Evolutionary conservation across 345 rosid species (phyloP), one percentile per base, ranked within the genome.

Genomic region (Hibiscus trionum): DNA sequence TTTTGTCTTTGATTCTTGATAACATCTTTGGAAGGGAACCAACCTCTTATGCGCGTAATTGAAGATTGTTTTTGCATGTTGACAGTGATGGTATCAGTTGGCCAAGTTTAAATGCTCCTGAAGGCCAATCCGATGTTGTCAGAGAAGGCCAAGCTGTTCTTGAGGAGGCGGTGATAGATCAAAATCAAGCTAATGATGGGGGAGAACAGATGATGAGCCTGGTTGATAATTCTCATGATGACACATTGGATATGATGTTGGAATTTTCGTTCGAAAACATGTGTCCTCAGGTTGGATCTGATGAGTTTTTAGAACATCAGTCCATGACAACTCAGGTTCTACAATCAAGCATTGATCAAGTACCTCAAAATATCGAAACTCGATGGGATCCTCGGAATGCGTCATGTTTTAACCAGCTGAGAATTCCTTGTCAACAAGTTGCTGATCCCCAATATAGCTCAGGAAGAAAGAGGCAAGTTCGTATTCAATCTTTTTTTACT

Each of bases 381-480:
- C 71, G 66, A 2, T 33, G 66, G 35, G 59, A 73, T 69, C 73
- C 73, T 56, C 29, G 42, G 62, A 62, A 52, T 11, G 21, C 11
- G 46, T 56, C 70, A 47, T 56, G 46, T 24, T 78, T 42, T 70
- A 58, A 80, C 29, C 73, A 74, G 61, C 72, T 14, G 62, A 61
- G 53, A 63, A 62, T 56, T 70, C 57, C 61, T 39, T 68, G 47
- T 63, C 74, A 76, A 66, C 61, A 76, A 74, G 37, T 61, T 66
- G 17, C 72, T 31, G 72, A 77, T 61, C 64, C 39, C 77, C 77
- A 75, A 65, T 35, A 21, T 47, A 82, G 74, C 70, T 66, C 80
- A 53, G 68, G 64, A 50, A 68, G 7, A 52, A 75, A 75, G 72
- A 80, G 82, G 83, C 68, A 77, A 52, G 83, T 66, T 2, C 1